Evolutionary conservation across 2,329 filamentous ascomycete species (phyloP).

Genomic region (Cryphonectria radicalis): DNA sequence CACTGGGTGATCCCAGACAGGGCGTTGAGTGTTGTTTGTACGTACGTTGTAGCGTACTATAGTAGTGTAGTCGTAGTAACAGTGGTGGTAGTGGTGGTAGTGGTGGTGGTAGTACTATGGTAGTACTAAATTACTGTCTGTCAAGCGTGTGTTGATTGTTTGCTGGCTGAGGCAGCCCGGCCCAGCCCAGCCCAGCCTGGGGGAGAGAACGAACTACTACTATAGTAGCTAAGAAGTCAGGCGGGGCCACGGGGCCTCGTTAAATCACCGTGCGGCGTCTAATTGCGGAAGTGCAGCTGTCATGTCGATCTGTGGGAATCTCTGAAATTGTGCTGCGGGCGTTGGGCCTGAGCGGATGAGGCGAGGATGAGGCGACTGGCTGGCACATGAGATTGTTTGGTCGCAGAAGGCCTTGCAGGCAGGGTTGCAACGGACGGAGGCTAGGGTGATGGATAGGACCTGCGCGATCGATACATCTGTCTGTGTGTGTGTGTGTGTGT

Average conservation of each 20-base stretch:
- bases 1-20: neutral
- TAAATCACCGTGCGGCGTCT: constrained; percentile 28
- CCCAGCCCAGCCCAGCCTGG: neutral
- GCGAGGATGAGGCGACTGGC: constrained; percentile 13
- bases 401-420: neutral
- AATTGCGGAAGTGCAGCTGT: constrained; percentile 19
- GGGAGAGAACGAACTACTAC: neutral
- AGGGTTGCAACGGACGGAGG: neutral
- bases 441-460: neutral
- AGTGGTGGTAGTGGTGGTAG: neutral
- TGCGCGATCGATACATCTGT: neutral
- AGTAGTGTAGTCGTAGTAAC: neutral
- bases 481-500: neutral
- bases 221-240: constrained; percentile 8
- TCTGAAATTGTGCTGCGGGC: constrained; percentile 29
- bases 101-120: neutral
- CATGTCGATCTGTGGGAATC: constrained; percentile 25
- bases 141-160: neutral
- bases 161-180: constrained; percentile 1
- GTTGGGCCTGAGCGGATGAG: constrained; percentile 7
- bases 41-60: neutral
- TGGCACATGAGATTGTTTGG: constrained; percentile 15
- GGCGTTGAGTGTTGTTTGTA: neutral
- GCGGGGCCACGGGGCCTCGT: constrained; percentile 19
- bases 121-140: neutral